Evolutionary conservation across 805 yeast genomes (phyloP).

Genomic region (Kurtzmaniella cleridarum): DNA sequence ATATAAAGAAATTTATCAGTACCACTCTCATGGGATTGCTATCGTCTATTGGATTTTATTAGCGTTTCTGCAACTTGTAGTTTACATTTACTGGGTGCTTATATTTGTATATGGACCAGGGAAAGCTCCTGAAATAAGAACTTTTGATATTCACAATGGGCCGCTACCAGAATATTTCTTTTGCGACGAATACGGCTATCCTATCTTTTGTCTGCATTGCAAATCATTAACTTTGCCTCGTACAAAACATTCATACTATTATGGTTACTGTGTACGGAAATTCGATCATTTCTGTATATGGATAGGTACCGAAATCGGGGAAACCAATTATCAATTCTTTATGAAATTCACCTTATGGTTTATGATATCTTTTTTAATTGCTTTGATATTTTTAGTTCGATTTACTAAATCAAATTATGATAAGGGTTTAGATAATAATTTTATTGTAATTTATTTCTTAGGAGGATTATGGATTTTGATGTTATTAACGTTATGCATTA

Average conservation of each 20-base stretch:
- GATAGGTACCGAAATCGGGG: conserved; percentile 71
- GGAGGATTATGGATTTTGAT: conserved; percentile 43
- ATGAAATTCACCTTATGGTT: conserved; percentile 43
- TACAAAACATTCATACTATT: conserved; percentile 60
- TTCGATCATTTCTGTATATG: conserved; percentile 85
- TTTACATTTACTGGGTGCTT: conserved; percentile 38
- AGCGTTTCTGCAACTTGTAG: conserved; percentile 15
- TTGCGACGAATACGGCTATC: conserved; percentile 71
- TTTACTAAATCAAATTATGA: conserved; percentile 19
- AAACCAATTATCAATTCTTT: conserved; percentile 57
- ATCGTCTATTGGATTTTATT: conserved; percentile 31
- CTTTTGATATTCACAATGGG: conserved; percentile 26
- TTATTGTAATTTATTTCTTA: conserved; percentile 43
- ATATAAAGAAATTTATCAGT: conserved; percentile 28
- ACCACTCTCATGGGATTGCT: conserved; percentile 27
- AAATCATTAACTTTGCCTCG: conserved; percentile 60
- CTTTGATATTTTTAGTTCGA: conserved; percentile 17
- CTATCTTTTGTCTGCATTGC: conserved; percentile 70
- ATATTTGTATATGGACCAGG: conserved; percentile 59
- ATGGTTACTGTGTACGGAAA: conserved; percentile 55
- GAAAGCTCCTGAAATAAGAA: conserved; percentile 25
- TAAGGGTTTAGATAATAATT: conserved; percentile 38
- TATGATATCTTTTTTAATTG: conserved; percentile 27
- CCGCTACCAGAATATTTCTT: conserved; percentile 54
- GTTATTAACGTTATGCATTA: conserved; percentile 34